phyloP scores from a whole-genome alignment of 2,329 filamentous ascomycete species.

The Leptographium galeiforme region DNA sequence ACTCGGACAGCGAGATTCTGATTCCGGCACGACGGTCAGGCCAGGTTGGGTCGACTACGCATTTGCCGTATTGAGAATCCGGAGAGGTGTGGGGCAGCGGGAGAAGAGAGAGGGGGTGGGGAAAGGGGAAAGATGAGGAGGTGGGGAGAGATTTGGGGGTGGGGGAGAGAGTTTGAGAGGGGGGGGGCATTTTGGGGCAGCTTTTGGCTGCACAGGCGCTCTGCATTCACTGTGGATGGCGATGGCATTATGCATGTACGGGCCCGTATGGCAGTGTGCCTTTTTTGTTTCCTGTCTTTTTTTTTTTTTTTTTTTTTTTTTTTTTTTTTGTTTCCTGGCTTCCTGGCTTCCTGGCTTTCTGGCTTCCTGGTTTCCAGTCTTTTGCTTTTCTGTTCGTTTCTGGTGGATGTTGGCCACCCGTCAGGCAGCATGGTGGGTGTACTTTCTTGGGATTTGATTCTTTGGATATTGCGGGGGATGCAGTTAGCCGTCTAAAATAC shows the following conservation, averaged over 20 bases:
- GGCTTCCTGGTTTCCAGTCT: not conserved
- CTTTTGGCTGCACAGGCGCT: no score
- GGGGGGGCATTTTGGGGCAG: no score
- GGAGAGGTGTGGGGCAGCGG: no score
- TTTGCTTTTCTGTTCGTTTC: not conserved
- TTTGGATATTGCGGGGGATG: not conserved
- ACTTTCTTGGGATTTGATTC: not conserved
- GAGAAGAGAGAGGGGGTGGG: no score
- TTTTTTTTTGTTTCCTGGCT: not conserved
- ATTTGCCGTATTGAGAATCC: no score
- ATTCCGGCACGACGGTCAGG: conserved; percentile 21
- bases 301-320: not conserved
- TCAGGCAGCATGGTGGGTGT: conserved; percentile 2
- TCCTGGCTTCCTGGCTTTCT: not conserved
- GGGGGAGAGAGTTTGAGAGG: no score
- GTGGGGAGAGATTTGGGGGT: no score
- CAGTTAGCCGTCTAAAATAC: not conserved
- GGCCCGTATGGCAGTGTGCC: not conserved
- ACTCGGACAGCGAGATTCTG: conserved; percentile 44
- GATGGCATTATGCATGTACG: not conserved
- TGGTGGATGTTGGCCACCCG: not conserved
- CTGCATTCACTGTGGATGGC: no score
- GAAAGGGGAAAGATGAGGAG: no score
- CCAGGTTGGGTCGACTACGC: not conserved
- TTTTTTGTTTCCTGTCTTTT: not conserved